These are phyloP conservation scores for Gentiana macrophylla DNA, from an alignment of 257 asterid species.

Conservation along the genomic window DNA sequence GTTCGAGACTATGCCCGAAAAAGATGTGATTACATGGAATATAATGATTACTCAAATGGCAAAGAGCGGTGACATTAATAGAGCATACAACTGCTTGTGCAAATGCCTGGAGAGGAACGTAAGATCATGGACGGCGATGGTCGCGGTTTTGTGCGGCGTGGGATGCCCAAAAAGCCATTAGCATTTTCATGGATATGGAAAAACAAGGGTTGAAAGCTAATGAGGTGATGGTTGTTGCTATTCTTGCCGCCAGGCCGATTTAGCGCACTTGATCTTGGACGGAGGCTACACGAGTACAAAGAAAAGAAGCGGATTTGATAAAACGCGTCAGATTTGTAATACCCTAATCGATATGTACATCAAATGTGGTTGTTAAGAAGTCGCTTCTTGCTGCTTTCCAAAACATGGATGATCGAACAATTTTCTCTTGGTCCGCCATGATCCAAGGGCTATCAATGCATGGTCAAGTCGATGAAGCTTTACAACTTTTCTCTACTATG, in stretches of 20 bases:
- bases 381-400: constrained; percentile 39
- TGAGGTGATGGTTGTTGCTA: constrained; percentile 59
- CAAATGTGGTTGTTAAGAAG: constrained; percentile 51
- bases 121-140: constrained; percentile 71
- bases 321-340: constrained; percentile 38
- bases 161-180: constrained; percentile 47
- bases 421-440: constrained; percentile 69
- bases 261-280: constrained; percentile 57
- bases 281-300: constrained; percentile 38
- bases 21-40: constrained; percentile 64
- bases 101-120: constrained; percentile 51
- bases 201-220: constrained; percentile 33
- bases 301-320: constrained; percentile 21
- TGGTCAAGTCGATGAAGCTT: constrained; percentile 42
- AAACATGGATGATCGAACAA: constrained; percentile 33
- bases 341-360: constrained; percentile 56
- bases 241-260: too few relatives aligned
- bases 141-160: constrained; percentile 47
- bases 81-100: constrained; percentile 30
- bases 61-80: constrained; percentile 36
- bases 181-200: constrained; percentile 40
- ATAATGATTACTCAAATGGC: constrained; percentile 50
- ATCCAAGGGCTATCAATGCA: constrained; percentile 64
- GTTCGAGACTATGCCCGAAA: constrained; percentile 43
- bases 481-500: constrained; percentile 44